Evolutionary conservation across 805 yeast species (phyloP).

Genomic region (Phaffomyces thermotolerans): DNA sequence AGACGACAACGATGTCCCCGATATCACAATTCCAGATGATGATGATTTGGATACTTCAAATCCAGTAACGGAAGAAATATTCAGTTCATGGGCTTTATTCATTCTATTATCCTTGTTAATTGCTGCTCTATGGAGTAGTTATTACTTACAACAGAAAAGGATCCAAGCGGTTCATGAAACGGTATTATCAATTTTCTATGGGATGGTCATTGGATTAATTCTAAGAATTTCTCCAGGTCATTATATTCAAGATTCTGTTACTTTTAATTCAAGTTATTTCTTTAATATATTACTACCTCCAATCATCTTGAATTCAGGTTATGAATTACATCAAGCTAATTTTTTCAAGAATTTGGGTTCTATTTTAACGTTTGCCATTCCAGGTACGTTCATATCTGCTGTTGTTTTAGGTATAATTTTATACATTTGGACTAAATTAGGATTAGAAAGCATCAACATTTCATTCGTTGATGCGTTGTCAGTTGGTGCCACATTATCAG

Average conservation of each 20-base stretch:
- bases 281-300: conserved; percentile 94
- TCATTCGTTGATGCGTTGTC: conserved; percentile 97
- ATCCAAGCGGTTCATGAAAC: conserved; percentile 98
- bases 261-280: conserved; percentile 89
- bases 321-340: conserved; percentile 92
- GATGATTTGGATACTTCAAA: conserved; percentile 52
- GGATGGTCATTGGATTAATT: conserved; percentile 90
- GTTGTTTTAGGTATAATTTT: conserved; percentile 83
- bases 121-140: conserved; percentile 91
- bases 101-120: conserved; percentile 74
- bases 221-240: conserved; percentile 93
- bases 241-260: conserved; percentile 93
- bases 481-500: conserved; percentile 95
- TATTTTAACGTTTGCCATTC: conserved; percentile 89
- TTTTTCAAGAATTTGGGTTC: conserved; percentile 90
- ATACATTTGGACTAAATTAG: conserved; percentile 85
- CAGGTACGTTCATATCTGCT: conserved; percentile 92
- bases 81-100: conserved; percentile 95
- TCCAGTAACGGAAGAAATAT: conserved; percentile 91
- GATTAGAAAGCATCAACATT: conserved; percentile 78
- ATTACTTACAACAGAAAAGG: conserved; percentile 82
- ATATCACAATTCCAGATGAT: conserved; percentile 11
- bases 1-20: conserved; percentile 25
- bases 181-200: conserved; percentile 89
- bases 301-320: conserved; percentile 91